Conservation (phyloP, 345 rosid genomes). For the Stellera chamaejasme region DNA sequence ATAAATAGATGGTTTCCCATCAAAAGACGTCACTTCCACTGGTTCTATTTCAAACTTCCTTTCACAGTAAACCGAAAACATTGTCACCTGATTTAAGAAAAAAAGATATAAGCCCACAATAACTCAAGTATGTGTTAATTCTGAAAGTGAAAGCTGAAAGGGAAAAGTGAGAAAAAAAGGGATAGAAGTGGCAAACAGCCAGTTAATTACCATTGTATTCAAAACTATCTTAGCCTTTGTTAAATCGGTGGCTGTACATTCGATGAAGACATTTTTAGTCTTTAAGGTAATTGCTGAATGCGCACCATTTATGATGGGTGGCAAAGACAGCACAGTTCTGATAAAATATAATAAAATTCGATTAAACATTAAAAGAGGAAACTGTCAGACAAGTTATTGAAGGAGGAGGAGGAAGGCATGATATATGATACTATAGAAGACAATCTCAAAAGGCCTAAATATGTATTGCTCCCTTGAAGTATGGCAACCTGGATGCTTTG, state of each 20-base stretch:
- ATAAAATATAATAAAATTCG: conserved; percentile 11
- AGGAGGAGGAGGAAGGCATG: no score
- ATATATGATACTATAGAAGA: no score
- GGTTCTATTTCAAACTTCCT: conserved; percentile 86
- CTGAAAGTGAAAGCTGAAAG: not conserved
- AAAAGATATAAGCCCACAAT: not conserved
- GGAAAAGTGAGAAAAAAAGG: conserved; percentile 8
- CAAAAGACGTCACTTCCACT: conserved; percentile 64
- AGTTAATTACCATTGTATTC: conserved; percentile 69
- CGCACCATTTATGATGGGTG: conserved; percentile 93
- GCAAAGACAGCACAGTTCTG: conserved; percentile 86
- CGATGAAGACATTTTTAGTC: conserved; percentile 91
- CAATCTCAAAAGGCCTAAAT: no score
- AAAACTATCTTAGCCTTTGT: conserved; percentile 89
- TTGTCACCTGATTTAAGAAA: conserved; percentile 50
- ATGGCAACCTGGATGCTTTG: no score
- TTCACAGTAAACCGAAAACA: conserved; percentile 64
- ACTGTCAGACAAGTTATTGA: no score
- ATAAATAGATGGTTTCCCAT: conserved; percentile 50
- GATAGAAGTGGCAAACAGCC: not conserved
- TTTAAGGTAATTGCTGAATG: conserved; percentile 87
- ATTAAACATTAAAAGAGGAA: not conserved
- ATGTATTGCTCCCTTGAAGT: no score
- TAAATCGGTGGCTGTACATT: conserved; percentile 92
- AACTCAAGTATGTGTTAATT: not conserved